Conservation (phyloP, 768 basidiomycete species). For the Suillus variegatus region DNA sequence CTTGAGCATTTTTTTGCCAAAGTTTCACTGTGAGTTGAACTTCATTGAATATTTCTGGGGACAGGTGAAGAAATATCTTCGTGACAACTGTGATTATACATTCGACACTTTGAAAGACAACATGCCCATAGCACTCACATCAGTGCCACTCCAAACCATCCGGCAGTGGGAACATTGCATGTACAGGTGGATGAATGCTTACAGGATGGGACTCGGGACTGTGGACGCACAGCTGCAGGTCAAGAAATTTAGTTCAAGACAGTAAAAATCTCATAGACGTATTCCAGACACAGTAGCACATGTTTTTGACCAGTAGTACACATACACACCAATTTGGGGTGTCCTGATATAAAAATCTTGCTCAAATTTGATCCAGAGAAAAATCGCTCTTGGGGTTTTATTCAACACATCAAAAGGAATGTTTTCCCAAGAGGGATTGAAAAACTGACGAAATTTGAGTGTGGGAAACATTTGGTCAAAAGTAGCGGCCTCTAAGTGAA, state of each 20-base stretch:
- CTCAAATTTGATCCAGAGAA: constrained; percentile 15
- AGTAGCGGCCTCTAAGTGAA: too few relatives aligned
- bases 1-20: constrained; percentile 28
- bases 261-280: constrained; percentile 16
- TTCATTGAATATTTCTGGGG: constrained; percentile 15
- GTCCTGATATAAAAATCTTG: constrained; percentile 8
- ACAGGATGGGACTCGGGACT: constrained; percentile 13
- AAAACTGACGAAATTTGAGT: constrained; percentile 4
- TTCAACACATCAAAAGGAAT: constrained; percentile 12
- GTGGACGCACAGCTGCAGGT: constrained; percentile 18
- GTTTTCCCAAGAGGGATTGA: constrained; percentile 18
- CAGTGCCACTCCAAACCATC: constrained; percentile 17
- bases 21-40: constrained; percentile 25
- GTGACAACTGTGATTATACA: constrained; percentile 27
- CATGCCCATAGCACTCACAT: constrained; percentile 23
- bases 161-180: constrained; percentile 18
- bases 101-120: constrained; percentile 27
- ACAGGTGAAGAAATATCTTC: constrained; percentile 27
- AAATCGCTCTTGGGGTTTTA: constrained; percentile 15
- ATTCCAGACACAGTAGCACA: constrained; percentile 6
- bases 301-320: constrained; percentile 3
- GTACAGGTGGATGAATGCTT: constrained; percentile 20
- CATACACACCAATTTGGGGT: constrained; percentile 9
- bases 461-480: constrained; percentile 8
- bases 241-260: constrained; percentile 13